phyloP scores from a whole-genome alignment of 257 asterid species.

The Agastache rugosa region DNA sequence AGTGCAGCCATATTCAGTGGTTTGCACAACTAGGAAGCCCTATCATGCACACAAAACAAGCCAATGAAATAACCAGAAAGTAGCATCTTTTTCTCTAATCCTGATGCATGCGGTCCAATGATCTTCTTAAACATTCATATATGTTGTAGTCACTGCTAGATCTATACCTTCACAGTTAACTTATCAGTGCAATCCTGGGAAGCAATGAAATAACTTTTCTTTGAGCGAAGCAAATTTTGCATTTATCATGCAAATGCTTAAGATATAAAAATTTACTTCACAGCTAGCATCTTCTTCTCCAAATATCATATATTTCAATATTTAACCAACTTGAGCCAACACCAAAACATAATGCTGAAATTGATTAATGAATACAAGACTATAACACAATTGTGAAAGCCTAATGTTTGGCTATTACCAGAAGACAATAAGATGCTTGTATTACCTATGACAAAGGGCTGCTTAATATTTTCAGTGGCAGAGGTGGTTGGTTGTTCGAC shows the following conservation, averaged over 20 bases:
- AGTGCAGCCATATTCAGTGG: conserved; percentile 19
- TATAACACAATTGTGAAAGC: conserved; percentile 11
- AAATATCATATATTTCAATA: background rate
- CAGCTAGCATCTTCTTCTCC: conserved; percentile 15
- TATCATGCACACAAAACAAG: background rate
- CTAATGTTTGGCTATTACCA: conserved; percentile 17
- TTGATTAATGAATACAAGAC: conserved; percentile 17
- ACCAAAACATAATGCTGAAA: conserved; percentile 25
- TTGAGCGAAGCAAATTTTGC: conserved; percentile 2
- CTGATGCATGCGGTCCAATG: background rate
- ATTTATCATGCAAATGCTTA: conserved; percentile 1
- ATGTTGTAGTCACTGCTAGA: conserved; percentile 2
- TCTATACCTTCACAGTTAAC: conserved; percentile 15
- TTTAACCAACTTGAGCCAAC: conserved; percentile 6
- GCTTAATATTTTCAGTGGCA: conserved; percentile 63
- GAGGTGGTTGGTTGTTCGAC: conserved; percentile 64
- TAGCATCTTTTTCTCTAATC: background rate
- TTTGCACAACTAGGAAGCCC: conserved; percentile 2
- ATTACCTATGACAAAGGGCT: conserved; percentile 93
- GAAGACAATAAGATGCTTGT: conserved; percentile 27
- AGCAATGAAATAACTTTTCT: background rate
- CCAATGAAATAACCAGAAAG: conserved; percentile 6
- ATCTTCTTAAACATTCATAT: conserved; percentile 14
- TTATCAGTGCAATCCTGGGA: background rate
- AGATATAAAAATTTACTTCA: background rate